Evolutionary conservation across 805 yeast genomes (phyloP), one percentile per base, ranked within the genome.

Genomic region (Kuraishia capsulata): DNA sequence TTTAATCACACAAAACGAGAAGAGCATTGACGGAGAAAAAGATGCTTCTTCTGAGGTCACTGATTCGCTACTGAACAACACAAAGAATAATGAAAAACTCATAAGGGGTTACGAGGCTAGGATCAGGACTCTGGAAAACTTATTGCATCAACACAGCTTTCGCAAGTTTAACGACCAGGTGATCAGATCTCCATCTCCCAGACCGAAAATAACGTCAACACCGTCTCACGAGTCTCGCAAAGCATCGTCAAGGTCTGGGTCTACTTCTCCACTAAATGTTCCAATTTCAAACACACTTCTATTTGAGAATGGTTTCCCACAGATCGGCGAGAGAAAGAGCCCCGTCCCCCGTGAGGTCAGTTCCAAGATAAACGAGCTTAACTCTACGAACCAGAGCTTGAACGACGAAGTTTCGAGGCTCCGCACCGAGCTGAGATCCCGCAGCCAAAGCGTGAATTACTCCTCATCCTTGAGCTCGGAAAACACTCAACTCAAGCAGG

Each of bases 121-220:
- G 38, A 84, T 90, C 30, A 76, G 74, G 44, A 82, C 82, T 47
- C 67, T 90, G 38, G 96, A 88, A 48, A 80, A 75, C 39, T 57
- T 87, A 29, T 59, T 88, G 13, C 92, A 87, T 52, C 86, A 83
- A 44, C 81, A 77, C 39, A 85, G 75, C 45, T 76, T 70, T 50
- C 69, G 70, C 34, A 72, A 76, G 37, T 62, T 76, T 29, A 67
- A 66, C 24, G 54, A 52, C n/a, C 52, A 51, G 36, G 59, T 62
- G 62, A 23, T 20, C 28, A 26, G 23, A 17, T 28, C 31, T 11
- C 31, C 31, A 5, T 28, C 31, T 28, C 31, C 31, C 8, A 28
- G 31, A 13, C 31, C 31, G 13, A 9, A 28, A 5, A 9, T 11
- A 8, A 17, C 17, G 6, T 8, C 8, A 5, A 13, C 6, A 5